Base-by-base conservation (phyloP, 257 asterid genomes). In the Nyctanthes arbortristis region DNA sequence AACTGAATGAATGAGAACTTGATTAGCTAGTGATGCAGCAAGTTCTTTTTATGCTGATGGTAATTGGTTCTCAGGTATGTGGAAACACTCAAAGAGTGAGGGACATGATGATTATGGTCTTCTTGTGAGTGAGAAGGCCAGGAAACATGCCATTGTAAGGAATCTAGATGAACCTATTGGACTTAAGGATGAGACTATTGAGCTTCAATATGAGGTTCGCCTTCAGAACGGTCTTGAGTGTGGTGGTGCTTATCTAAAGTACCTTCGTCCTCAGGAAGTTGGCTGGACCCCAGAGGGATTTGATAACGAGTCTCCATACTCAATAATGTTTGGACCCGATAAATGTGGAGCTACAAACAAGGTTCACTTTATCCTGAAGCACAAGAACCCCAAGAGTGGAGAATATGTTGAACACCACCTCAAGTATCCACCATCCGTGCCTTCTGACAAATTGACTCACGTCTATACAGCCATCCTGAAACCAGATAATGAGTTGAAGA, bases 261-360 rank as follows among this genome's bases (percentile, higher is more conserved):
- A 79, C 49, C 83, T 79, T 36, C 83, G 83, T 7, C 85, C 88
- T 20, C 88, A 82, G 67, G 82, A 69, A 14, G 81, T 79, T 39
- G 79, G 83, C 20, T 82, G 87, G 87, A 69, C 28, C 7, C 49
- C 87, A 1, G 80, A 79, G 73, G 85, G 43, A 13, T 82, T 82
- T 49, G 77, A 79, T 68, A 82, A 77, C 3, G 87, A 77, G 32
- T 77, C 87, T 11, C 87, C 87, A 32, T 82, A 79, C 68, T 2
- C 87, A 1, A 77, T 82, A 32, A 82, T 82, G 87, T 82, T 82
- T 77, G 87, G 87, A 25, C 87, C 87, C 4, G 87, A 82, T 62
- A 82, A 75, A 82, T 82, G 87, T 58, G 87, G 87, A 20, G 59
- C 79, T 32, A 82, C 87, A 65, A 82, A 82, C 79, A 82, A 82